Evolutionary conservation across 768 basidiomycete genomes (phyloP), one percentile per base, ranked within the genome.

Genomic region (Cystoderma amianthinum): DNA sequence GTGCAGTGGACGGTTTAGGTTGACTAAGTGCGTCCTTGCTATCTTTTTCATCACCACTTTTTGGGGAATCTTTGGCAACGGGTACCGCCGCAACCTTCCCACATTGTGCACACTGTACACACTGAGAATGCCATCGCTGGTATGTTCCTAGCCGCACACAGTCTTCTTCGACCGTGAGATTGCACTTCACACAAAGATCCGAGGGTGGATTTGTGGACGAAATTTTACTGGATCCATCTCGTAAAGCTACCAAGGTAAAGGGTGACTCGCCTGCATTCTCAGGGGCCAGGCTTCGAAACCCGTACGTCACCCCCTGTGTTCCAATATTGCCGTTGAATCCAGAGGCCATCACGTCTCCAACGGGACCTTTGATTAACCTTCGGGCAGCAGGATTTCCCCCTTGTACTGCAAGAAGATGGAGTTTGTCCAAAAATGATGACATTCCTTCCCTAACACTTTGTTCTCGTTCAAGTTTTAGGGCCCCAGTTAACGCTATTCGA

Each of bases 111-210:
- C 96, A 99, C 44, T 85, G 80, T n/a, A 99, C 67, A 58, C 96
- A 99, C 22, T 86, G 74, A 2, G 91, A 88, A 62, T 99, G 96
- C 96, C 96, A 98, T 35, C 95, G 76, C 55, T 91, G 85, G 64
- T 93, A 95, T n/a, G 92, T 94, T 23, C 93, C 96, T 20, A 95
- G 65, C 43, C 96, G 76, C 34, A 91, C 87, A 54, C 96, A 98
- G 49, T 98, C 96, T 59, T 99, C 96, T 63, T 99, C 96, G 17
- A 99, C 90, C 0, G 95, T 95, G 47, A 80, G 68, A 32, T 76
- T 74, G 60, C 96, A 99, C 54, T 79, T 82, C 38, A 91, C 77
- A 56, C 96, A 99, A 30, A 93, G 76, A 65, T 99, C 96, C 13
- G 85, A 87, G 5, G 89, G 89, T 12, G 86, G 85, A 47, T 78